phyloP scores from a whole-genome alignment of 768 basidiomycete genomes.

The Podaxis sp. region DNA sequence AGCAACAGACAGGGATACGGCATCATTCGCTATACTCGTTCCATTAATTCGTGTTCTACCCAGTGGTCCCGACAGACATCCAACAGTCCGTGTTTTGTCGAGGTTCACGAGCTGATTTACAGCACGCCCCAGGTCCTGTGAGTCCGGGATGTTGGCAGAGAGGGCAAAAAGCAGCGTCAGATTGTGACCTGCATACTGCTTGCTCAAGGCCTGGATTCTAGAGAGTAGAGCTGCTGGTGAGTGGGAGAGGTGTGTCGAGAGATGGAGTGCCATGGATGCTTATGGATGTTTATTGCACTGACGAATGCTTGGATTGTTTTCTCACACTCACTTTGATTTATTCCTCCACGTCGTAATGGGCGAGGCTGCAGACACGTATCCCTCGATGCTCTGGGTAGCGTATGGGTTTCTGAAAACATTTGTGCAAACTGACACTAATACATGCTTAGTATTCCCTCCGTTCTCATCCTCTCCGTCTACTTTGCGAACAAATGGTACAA shows the following conservation, averaged over 20 bases:
- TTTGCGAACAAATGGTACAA: slow-evolving; percentile 47
- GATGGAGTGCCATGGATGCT: slow-evolving; percentile 25
- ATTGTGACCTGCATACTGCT: slow-evolving; percentile 23
- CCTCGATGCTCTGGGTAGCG: slow-evolving; percentile 43
- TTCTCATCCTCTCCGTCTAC: slow-evolving; percentile 41
- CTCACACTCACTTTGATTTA: neutral
- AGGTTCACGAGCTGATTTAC: slow-evolving; percentile 36
- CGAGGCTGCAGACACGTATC: slow-evolving; percentile 24
- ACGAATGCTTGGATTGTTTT: neutral
- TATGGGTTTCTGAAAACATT: slow-evolving; percentile 20
- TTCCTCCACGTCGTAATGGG: slow-evolving; percentile 5
- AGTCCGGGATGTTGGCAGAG: slow-evolving; percentile 34
- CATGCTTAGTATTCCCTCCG: slow-evolving; percentile 35
- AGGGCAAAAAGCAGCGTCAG: slow-evolving; percentile 47
- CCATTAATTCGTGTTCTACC: slow-evolving; percentile 19
- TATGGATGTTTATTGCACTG: neutral
- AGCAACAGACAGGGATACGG: slow-evolving; percentile 38
- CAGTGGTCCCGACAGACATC: slow-evolving; percentile 58
- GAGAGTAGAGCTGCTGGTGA: slow-evolving; percentile 29
- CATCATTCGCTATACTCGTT: neutral
- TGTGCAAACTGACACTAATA: neutral
- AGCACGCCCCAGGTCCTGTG: slow-evolving; percentile 34
- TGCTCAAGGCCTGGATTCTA: slow-evolving; percentile 27
- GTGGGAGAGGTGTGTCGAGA: slow-evolving; percentile 36
- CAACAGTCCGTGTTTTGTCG: slow-evolving; percentile 37